phyloP scores from a whole-genome alignment of 192 early-diverging fungal genomes.

The Coemansia sp. region DNA sequence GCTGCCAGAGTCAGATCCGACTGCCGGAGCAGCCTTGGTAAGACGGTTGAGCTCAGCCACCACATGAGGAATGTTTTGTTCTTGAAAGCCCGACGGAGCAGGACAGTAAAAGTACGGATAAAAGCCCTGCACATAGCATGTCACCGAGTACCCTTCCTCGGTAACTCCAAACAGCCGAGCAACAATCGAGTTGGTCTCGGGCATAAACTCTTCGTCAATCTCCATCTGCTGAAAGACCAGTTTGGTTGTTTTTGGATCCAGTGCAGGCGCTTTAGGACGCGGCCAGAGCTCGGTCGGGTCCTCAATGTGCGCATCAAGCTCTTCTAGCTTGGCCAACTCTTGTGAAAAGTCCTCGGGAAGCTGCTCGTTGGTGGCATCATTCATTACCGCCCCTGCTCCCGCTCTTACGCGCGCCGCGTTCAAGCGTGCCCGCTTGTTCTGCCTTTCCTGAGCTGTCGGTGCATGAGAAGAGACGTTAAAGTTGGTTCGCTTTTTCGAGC shows the following conservation, averaged over 20 bases:
- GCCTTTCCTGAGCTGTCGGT: conserved; percentile 14
- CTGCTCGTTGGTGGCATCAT: conserved; percentile 20
- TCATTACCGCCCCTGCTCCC: conserved; percentile 16
- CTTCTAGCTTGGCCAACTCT: conserved; percentile 48
- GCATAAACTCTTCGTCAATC: conserved; percentile 76
- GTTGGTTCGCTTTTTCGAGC: conserved; percentile 7
- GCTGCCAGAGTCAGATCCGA: conserved; percentile 14
- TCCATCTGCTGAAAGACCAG: conserved; percentile 97
- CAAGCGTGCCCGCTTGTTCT: conserved; percentile 45
- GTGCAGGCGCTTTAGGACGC: conserved; percentile 20
- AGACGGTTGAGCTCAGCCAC: conserved; percentile 42
- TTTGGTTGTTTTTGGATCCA: conserved; percentile 21
- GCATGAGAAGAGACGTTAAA: conserved; percentile 36
- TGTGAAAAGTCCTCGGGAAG: conserved; percentile 49
- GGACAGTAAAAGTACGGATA: conserved; percentile 93
- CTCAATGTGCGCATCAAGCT: conserved; percentile 20
- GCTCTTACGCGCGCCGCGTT: conserved; percentile 18
- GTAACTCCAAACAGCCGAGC: conserved; percentile 87
- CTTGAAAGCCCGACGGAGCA: conserved; percentile 75
- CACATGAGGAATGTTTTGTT: conserved; percentile 55
- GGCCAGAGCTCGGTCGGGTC: conserved; percentile 33
- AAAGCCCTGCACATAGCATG: conserved; percentile 88
- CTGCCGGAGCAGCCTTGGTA: conserved; percentile 32
- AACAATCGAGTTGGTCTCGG: conserved; percentile 52
- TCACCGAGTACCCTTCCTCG: conserved; percentile 84